Evolutionary conservation across 345 rosid genomes (phyloP), one percentile per base, ranked within the genome.

Genomic region (Eucalyptus rudis): DNA sequence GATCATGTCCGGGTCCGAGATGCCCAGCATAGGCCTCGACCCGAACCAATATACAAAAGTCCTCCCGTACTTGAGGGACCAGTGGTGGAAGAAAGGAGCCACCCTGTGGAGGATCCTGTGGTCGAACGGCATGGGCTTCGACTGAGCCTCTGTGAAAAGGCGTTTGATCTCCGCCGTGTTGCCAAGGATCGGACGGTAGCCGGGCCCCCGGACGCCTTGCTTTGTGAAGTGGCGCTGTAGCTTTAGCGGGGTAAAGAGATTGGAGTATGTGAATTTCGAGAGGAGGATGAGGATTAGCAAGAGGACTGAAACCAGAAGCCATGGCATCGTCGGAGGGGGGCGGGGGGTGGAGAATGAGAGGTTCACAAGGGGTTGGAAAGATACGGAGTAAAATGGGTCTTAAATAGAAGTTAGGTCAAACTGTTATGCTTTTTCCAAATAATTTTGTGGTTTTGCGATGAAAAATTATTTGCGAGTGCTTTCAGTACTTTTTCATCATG

Each of bases 31-130:
- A 15, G 98, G 96, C 87, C 52, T 91, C 49, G 92, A 89, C 86
- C 99, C 99, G 79, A 96, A 96, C 98, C 99, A 96, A 91, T 90
- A 96, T 11, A 97, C 89, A 86, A 94, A 96, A 24, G 92, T 93
- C 88, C 90, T 93, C 87, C 98, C 98, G n/a, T 95, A 93, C 87
- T 6, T 79, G 86, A 62, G 87, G 14, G 97, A 94, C 97, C 99
- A 97, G 13, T 19, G 62, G 81, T 92, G 54, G 94, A 94, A 94
- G 90, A 92, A 95, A 11, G 98, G 97, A 49, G 89, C 90, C 88
- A 90, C 94, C 16, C 95, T 91, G 86, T 87, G 94, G 36, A 96
- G 91, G 86, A 92, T 88, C 58, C 91, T 94, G 71, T 91, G 96
- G 71, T 88, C 89, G n/a, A 87, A 76, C 2, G 93, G 62, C 25